Percentiles rank a stretch among this genome's conserved stretches.
phyloP scores from a whole-genome alignment of 345 rosid species.

The Citrus inodora region DNA sequence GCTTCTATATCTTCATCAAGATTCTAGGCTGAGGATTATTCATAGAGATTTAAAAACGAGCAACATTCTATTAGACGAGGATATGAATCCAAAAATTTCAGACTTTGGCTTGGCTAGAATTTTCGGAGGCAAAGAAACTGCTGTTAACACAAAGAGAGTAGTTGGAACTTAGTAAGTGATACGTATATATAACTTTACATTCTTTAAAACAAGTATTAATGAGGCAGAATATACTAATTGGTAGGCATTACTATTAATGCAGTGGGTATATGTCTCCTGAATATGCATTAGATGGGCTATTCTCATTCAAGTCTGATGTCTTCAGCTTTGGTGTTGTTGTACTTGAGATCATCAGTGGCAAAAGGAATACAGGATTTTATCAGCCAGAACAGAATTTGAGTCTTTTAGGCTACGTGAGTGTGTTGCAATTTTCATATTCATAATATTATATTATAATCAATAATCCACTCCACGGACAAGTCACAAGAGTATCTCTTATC shows the following conservation, averaged over 20 bases:
- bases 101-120: constrained; percentile 80
- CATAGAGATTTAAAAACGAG: constrained; percentile 71
- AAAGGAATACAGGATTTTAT: constrained; percentile 17
- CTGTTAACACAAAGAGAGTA: constrained; percentile 52
- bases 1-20: constrained; percentile 68
- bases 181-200: background rate
- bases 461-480: no score
- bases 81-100: constrained; percentile 73
- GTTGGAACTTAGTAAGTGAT: constrained; percentile 71
- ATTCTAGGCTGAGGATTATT: constrained; percentile 66
- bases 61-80: constrained; percentile 58
- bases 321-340: constrained; percentile 34
- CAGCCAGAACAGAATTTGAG: constrained; percentile 3
- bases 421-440: background rate
- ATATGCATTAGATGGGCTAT: constrained; percentile 25
- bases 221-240: background rate
- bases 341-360: constrained; percentile 31
- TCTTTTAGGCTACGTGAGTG: constrained; percentile 24
- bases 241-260: background rate
- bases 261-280: constrained; percentile 28
- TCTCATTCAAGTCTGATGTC: constrained; percentile 31
- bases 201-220: background rate
- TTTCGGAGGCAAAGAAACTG: constrained; percentile 51
- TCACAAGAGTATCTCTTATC: background rate
- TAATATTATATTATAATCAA: no score